These are phyloP conservation scores for Castanopsis chinensis DNA, from an alignment of 306 rosid genomes.

Conservation along the genomic window DNA sequence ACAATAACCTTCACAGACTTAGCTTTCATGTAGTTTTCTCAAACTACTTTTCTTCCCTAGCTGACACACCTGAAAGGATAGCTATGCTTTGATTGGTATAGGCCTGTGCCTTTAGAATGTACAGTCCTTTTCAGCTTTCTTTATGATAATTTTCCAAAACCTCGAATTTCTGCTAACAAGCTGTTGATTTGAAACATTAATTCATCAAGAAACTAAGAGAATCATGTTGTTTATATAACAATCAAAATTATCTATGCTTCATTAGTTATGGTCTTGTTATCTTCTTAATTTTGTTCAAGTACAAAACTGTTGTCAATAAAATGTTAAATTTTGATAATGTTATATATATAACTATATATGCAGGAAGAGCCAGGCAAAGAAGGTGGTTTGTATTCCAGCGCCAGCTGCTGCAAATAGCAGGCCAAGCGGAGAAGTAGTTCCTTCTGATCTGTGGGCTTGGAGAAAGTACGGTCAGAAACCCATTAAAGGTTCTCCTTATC, in stretches of 20 bases:
- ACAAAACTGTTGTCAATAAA: too few relatives aligned
- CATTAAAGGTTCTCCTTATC: conserved; percentile 96
- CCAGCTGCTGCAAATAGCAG: conserved; percentile 89
- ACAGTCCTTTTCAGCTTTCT: not conserved
- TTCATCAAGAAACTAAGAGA: not conserved
- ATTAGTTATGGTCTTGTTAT: not conserved
- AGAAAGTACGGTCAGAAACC: conserved; percentile 99
- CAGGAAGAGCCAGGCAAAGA: conserved; percentile 87
- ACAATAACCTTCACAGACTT: conserved; percentile 37
- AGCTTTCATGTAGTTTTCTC: conserved; percentile 40
- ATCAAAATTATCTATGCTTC: not conserved
- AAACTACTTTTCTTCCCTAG: conserved; percentile 20
- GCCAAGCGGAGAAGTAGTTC: conserved; percentile 91
- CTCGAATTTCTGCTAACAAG: not conserved
- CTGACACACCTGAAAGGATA: conserved; percentile 30
- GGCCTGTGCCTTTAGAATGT: not conserved
- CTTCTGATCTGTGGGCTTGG: conserved; percentile 99
- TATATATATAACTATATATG: not conserved
- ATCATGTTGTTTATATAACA: not conserved
- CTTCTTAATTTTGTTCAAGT: not conserved
- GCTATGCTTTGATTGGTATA: not conserved
- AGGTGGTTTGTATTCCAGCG: conserved; percentile 91
- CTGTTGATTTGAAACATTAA: not conserved
- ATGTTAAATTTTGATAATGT: not conserved
- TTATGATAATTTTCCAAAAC: not conserved